Base-by-base conservation (phyloP, 2,329 filamentous ascomycete species). In the Botrytis byssoidea region DNA sequence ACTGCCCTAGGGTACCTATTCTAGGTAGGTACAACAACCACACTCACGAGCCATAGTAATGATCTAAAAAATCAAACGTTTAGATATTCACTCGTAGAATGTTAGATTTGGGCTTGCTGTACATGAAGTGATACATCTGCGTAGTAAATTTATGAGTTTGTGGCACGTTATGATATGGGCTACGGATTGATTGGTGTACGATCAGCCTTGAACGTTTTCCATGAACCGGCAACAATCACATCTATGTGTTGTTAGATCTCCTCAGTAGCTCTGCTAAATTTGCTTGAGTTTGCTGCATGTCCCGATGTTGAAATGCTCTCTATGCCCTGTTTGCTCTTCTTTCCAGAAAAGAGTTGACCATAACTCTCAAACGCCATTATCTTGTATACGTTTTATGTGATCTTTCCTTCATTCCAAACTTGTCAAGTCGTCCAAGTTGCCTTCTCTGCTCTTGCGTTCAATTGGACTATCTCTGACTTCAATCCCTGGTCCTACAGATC, bases 401-500 rank as follows among this genome's bases (percentile, higher is more conserved):
- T 48, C 32, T 51, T 40, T 44, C 48, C 60, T 78, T 78, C 80
- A 82, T 77, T 82, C 80, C 77, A 78, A 65, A 61, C 84, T 83
- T 93, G 84, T 95, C 92, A 83, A 94, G 80, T 81, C 95, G 79
- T 77, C 88, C 87, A 79, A 86, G 84, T 57, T 87, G 84, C 76
- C 86, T 84, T 81, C 86, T 86, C 74, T 79, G 65, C 79, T 77
- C 67, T 77, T 78, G 68, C 77, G 69, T 66, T 81, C 80, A 25
- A 88, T 84, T 61, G 89, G 88, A 80, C 90, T 87, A 72, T 95
- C 89, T 79, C 90, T 87, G 77, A 95, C 87, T 82, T 97, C 94
- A 76, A 98, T 90, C 20, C 95, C 94, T 5, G 94, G 93, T 0
- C 94, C 94, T 70, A 95, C 85, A 79, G 86, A 86, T 80, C 93